Evolutionary conservation across 805 yeast genomes (phyloP).

Genomic region (Wickerhamomyces kurtzmanii): DNA sequence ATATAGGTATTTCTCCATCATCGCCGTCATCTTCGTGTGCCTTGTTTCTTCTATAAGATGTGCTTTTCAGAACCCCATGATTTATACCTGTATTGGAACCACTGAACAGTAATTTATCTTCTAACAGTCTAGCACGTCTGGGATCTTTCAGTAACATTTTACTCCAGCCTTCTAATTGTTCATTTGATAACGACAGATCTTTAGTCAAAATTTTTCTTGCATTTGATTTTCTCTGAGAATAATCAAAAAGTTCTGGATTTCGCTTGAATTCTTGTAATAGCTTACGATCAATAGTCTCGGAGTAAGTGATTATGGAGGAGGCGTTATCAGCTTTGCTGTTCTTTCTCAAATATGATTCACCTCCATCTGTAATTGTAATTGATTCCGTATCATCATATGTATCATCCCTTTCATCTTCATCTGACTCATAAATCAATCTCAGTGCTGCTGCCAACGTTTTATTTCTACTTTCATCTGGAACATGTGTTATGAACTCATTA

Average conservation of each 20-base stretch:
- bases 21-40: conserved; percentile 6
- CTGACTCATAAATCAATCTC: conserved; percentile 55
- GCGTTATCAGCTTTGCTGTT: conserved; percentile 8
- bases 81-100: conserved; percentile 26
- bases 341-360: conserved; percentile 2
- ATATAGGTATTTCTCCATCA: neutral
- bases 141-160: conserved; percentile 64
- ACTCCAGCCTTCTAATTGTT: conserved; percentile 92
- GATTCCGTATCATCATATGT: conserved; percentile 48
- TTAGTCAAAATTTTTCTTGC: conserved; percentile 40
- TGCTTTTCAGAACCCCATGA: conserved; percentile 18
- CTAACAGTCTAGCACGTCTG: conserved; percentile 47
- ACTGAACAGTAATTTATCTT: conserved; percentile 46
- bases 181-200: conserved; percentile 69
- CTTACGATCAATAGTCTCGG: conserved; percentile 39
- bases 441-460: conserved; percentile 52
- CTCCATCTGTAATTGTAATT: conserved; percentile 11
- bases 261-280: conserved; percentile 48
- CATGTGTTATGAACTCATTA: conserved; percentile 12
- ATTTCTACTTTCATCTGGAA: conserved; percentile 41
- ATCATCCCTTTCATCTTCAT: conserved; percentile 84
- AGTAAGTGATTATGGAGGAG: conserved; percentile 12
- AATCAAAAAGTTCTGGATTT: conserved; percentile 38
- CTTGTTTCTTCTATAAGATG: conserved; percentile 6
- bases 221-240: conserved; percentile 38